A percentile compares a stretch with the other conserved stretches of the same genome.
phyloP scores from a whole-genome alignment of 148 eudicot species.

The Rhododendron griersonianum region DNA sequence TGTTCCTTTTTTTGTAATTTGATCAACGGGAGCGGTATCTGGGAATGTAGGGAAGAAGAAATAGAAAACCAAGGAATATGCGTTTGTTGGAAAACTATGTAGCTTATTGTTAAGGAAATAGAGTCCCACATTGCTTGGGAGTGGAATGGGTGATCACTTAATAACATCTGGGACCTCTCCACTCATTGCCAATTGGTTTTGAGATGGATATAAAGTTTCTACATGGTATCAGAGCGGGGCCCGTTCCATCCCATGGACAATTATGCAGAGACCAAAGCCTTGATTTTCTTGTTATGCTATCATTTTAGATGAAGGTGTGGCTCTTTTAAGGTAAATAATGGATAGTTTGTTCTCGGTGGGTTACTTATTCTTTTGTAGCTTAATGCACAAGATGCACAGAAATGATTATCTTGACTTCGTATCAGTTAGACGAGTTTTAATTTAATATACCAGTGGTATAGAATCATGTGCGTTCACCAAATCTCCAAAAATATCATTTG shows the following conservation, averaged over 20 bases:
- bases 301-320: neutral
- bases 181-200: too few relatives aligned
- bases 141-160: too few relatives aligned
- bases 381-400: neutral
- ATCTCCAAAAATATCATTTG: neutral
- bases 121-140: too few relatives aligned
- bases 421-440: neutral
- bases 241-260: too few relatives aligned
- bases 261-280: neutral
- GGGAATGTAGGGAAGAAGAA: neutral
- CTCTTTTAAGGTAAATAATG: neutral
- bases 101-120: too few relatives aligned
- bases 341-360: neutral
- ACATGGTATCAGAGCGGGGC: too few relatives aligned
- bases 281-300: neutral
- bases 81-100: neutral
- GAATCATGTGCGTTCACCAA: neutral
- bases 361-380: neutral
- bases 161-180: too few relatives aligned
- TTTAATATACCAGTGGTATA: neutral
- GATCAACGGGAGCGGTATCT: neutral
- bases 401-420: neutral
- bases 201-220: too few relatives aligned
- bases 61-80: neutral
- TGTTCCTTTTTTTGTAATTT: neutral